These are phyloP conservation scores for Ramaria sp. DNA, from an alignment of 768 basidiomycete genomes.

Conservation along the genomic window DNA sequence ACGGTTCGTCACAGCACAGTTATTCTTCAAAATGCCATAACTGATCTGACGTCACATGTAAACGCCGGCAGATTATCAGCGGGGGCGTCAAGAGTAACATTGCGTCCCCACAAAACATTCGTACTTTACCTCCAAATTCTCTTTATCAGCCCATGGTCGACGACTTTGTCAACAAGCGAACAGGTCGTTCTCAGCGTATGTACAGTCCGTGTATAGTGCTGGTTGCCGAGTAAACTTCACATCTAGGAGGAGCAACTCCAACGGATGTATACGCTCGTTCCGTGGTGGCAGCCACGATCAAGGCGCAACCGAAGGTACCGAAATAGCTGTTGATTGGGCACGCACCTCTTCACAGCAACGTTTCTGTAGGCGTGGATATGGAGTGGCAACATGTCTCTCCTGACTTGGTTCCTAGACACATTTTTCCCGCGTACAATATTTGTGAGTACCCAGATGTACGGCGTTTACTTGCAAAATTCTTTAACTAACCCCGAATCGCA, in stretches of 20 bases:
- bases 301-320: slow-evolving; percentile 1
- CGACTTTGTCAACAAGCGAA: slow-evolving; percentile 3
- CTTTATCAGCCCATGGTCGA: slow-evolving; percentile 7
- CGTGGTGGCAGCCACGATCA: slow-evolving; percentile 5
- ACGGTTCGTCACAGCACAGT: neutral
- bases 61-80: neutral
- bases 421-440: slow-evolving; percentile 6
- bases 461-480: neutral
- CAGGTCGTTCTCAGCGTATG: slow-evolving; percentile 3
- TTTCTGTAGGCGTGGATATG: slow-evolving; percentile 2
- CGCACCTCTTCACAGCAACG: too few relatives aligned
- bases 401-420: slow-evolving; percentile 6
- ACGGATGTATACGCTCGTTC: slow-evolving; percentile 5
- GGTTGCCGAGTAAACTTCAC: neutral
- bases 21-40: neutral
- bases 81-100: slow-evolving; percentile 9
- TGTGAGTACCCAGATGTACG: neutral
- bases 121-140: neutral
- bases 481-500: neutral
- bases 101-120: neutral
- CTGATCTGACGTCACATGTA: neutral
- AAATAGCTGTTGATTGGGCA: neutral
- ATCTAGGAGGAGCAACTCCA: slow-evolving; percentile 3
- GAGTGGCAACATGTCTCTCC: neutral
- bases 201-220: neutral